A percentile compares a stretch with the other conserved stretches of the same genome.
These are phyloP conservation scores for Fusarium sp. DNA, from an alignment of 2,329 filamentous ascomycete species.

Conservation along the genomic window DNA sequence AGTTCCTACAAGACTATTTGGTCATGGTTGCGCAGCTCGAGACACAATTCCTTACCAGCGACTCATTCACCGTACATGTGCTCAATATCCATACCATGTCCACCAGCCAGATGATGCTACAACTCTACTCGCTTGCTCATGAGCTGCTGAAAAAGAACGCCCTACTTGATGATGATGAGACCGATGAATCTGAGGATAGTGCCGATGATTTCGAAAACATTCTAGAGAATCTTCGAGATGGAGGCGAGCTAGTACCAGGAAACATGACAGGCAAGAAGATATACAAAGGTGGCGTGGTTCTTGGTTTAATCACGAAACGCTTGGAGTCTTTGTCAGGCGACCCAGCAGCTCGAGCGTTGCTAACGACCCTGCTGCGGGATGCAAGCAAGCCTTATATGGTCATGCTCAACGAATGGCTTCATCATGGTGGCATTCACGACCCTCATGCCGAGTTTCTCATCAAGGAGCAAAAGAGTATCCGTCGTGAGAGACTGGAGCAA, in stretches of 20 bases:
- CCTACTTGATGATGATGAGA: constrained; percentile 87
- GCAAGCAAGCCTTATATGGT: constrained; percentile 95
- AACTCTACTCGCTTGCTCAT: constrained; percentile 88
- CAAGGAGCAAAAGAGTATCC: constrained; percentile 96
- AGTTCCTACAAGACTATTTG: constrained; percentile 92
- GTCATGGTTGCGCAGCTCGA: constrained; percentile 94
- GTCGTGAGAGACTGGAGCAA: constrained; percentile 89
- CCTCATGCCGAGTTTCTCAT: constrained; percentile 95
- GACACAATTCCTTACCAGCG: constrained; percentile 90
- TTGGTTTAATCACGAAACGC: constrained; percentile 87
- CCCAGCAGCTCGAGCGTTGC: constrained; percentile 84
- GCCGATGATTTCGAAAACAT: constrained; percentile 93
- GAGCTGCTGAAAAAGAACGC: constrained; percentile 92
- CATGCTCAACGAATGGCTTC: constrained; percentile 99
- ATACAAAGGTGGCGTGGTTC: constrained; percentile 96
- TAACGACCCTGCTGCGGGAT: constrained; percentile 87
- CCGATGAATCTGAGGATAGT: constrained; percentile 80
- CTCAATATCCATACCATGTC: constrained; percentile 92
- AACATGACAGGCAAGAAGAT: constrained; percentile 90
- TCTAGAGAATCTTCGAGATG: constrained; percentile 88
- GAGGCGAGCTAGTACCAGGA: constrained; percentile 83
- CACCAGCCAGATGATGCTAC: constrained; percentile 91
- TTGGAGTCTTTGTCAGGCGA: constrained; percentile 94
- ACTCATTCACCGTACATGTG: constrained; percentile 91
- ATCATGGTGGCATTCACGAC: constrained; percentile 95